A percentile compares a stretch with the other conserved stretches of the same genome.
phyloP scores from a whole-genome alignment of 1,139 yeast species.

The Yamadazyma trypodendri region DNA sequence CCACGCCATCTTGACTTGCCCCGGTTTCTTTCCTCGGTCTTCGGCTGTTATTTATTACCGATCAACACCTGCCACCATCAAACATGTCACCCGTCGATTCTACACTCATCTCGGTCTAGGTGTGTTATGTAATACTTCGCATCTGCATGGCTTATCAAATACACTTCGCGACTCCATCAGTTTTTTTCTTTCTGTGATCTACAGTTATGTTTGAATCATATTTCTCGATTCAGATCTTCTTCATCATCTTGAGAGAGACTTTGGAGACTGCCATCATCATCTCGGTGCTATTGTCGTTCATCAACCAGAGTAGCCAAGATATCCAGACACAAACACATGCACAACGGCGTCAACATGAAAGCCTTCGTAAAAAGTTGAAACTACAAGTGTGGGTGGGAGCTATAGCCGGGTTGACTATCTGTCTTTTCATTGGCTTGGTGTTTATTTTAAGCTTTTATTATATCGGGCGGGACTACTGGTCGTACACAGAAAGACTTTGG shows the following conservation, averaged over 20 bases:
- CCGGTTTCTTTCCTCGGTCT: too few species aligned
- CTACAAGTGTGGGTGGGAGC: conserved; percentile 89
- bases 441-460: conserved; percentile 76
- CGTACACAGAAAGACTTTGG: conserved; percentile 84
- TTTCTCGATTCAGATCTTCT: conserved; percentile 77
- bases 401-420: conserved; percentile 64
- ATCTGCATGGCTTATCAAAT: too few species aligned
- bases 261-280: conserved; percentile 85
- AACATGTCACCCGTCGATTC: too few species aligned
- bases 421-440: conserved; percentile 71
- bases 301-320: conserved; percentile 52
- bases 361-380: conserved; percentile 34
- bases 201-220: conserved; percentile 22
- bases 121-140: too few species aligned
- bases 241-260: conserved; percentile 83
- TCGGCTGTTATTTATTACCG: too few species aligned
- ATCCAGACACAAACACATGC: not conserved
- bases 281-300: conserved; percentile 79
- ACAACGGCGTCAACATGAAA: conserved; percentile 1
- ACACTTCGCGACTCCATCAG: conserved; percentile 33
- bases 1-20: too few species aligned
- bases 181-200: not conserved
- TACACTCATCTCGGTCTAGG: too few species aligned
- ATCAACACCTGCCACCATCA: too few species aligned
- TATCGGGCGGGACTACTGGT: conserved; percentile 78